These are phyloP conservation scores for Kluyveromyces siamensis DNA, from an alignment of 805 yeast genomes.

Conservation along the genomic window DNA sequence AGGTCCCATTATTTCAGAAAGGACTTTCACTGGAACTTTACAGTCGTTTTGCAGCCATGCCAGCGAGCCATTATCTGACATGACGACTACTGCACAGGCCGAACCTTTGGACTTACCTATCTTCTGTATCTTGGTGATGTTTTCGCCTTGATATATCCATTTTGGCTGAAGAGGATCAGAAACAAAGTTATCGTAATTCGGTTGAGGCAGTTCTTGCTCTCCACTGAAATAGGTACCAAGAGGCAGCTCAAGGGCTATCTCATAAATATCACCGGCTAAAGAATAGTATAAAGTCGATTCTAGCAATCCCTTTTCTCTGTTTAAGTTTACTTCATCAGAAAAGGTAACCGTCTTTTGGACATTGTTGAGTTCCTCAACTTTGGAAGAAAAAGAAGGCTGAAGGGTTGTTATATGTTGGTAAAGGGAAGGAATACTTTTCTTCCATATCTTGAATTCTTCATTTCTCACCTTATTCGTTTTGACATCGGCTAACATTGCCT, in stretches of 20 bases:
- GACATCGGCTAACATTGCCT: slow-evolving; percentile 6
- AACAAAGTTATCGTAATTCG: slow-evolving; percentile 66
- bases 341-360: slow-evolving; percentile 21
- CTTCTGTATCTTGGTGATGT: slow-evolving; percentile 19
- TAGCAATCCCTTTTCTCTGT: slow-evolving; percentile 21
- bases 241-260: slow-evolving; percentile 23
- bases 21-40: slow-evolving; percentile 24
- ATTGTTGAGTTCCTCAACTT: slow-evolving; percentile 16
- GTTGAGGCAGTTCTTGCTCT: slow-evolving; percentile 27
- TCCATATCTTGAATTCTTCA: slow-evolving; percentile 77
- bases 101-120: slow-evolving; percentile 29
- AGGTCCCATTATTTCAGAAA: slow-evolving; percentile 27
- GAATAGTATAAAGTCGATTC: slow-evolving; percentile 23
- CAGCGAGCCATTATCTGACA: slow-evolving; percentile 26
- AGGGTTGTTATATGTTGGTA: slow-evolving; percentile 38
- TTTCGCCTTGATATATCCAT: slow-evolving; percentile 27
- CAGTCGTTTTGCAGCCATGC: slow-evolving; percentile 27
- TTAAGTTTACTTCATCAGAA: slow-evolving; percentile 22
- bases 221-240: slow-evolving; percentile 14
- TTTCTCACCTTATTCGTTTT: slow-evolving; percentile 43
- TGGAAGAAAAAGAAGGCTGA: slow-evolving; percentile 30
- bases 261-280: slow-evolving; percentile 25
- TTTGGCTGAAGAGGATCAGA: slow-evolving; percentile 33
- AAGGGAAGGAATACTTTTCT: slow-evolving; percentile 69
- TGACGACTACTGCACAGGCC: slow-evolving; percentile 26